phyloP scores from a whole-genome alignment of 257 asterid genomes.

The Fraxinus anomala region DNA sequence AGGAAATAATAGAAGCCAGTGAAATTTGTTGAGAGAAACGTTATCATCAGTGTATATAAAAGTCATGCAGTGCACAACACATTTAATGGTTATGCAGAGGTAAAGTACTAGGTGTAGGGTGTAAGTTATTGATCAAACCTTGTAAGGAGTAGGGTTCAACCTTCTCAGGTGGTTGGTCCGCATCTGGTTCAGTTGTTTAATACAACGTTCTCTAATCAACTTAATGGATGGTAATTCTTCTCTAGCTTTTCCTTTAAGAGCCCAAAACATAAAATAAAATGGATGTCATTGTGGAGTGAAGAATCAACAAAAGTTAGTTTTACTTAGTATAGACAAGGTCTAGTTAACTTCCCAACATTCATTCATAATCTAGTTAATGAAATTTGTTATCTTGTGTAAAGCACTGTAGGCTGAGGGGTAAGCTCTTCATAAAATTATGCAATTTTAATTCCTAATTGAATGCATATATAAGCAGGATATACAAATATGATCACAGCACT shows the following conservation, averaged over 20 bases:
- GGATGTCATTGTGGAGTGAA: background rate
- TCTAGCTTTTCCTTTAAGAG: conserved; percentile 56
- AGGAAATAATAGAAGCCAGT: background rate
- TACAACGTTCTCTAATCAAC: conserved; percentile 72
- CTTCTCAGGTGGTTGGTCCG: conserved; percentile 96
- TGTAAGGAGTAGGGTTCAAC: conserved; percentile 97
- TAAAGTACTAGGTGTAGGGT: background rate
- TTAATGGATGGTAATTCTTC: conserved; percentile 67
- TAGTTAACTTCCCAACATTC: background rate
- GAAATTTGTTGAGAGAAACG: background rate
- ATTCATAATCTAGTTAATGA: background rate
- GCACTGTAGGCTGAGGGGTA: background rate
- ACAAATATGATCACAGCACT: no score
- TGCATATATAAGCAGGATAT: background rate
- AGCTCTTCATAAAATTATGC: background rate
- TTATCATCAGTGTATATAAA: background rate
- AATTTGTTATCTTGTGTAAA: no score
- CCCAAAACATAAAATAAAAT: background rate
- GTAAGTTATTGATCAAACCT: conserved; percentile 46
- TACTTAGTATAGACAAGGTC: no score
- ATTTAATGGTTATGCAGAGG: background rate
- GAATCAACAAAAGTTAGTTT: conserved; percentile 13
- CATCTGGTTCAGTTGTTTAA: conserved; percentile 77
- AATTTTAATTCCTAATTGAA: background rate
- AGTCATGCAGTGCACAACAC: background rate